phyloP scores from a whole-genome alignment of 2,329 filamentous ascomycete genomes.

The Colletotrichum camelliae region DNA sequence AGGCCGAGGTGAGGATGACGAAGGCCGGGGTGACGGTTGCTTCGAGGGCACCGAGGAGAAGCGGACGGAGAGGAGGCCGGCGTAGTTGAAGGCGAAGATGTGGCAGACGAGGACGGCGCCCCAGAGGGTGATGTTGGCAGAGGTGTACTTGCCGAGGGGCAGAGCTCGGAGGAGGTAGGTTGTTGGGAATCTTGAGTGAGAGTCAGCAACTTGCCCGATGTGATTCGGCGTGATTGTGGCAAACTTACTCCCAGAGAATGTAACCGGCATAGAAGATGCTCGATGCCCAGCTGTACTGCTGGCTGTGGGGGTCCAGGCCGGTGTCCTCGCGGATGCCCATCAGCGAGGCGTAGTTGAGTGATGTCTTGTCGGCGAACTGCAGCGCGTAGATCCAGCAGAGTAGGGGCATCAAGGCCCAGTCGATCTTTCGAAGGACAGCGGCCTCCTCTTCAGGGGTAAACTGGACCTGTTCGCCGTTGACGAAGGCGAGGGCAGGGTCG shows the following conservation, averaged over 20 bases:
- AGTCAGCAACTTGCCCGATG: background rate
- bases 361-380: slow-evolving; percentile 17
- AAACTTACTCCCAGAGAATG: slow-evolving; percentile 24
- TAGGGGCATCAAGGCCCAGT: slow-evolving; percentile 1
- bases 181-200: slow-evolving; percentile 36
- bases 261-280: slow-evolving; percentile 28
- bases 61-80: slow-evolving; percentile 25
- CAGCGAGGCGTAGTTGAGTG: slow-evolving; percentile 18
- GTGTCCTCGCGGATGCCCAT: slow-evolving; percentile 23
- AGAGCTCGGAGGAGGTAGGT: slow-evolving; percentile 35
- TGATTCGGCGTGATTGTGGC: background rate
- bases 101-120: slow-evolving; percentile 34
- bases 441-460: slow-evolving; percentile 18
- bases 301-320: slow-evolving; percentile 5
- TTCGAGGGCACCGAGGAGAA: slow-evolving; percentile 29
- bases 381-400: slow-evolving; percentile 18
- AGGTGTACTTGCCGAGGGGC: slow-evolving; percentile 39
- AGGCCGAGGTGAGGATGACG: slow-evolving; percentile 28
- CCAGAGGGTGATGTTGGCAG: slow-evolving; percentile 44
- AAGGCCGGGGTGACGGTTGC: slow-evolving; percentile 29
- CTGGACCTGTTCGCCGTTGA: slow-evolving; percentile 1
- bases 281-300: slow-evolving; percentile 26
- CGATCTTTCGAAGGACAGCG: slow-evolving; percentile 4
- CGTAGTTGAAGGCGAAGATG: slow-evolving; percentile 24
- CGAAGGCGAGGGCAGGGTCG: slow-evolving; percentile 15